Base-by-base conservation (phyloP, 2,329 filamentous ascomycete species). In the Pseudodiploospora longispora region DNA sequence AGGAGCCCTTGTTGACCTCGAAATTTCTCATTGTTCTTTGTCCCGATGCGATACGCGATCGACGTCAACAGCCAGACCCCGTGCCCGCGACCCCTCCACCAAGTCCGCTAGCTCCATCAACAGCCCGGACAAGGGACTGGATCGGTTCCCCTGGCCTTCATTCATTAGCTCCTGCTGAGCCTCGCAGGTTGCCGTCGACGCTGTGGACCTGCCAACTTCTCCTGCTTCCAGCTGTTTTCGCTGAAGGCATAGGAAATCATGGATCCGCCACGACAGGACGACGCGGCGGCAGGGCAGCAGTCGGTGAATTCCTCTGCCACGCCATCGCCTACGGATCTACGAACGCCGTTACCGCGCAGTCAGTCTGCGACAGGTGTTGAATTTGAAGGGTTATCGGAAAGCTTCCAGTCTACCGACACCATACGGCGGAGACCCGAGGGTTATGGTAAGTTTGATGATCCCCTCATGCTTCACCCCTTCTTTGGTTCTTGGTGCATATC, bases 321-420 rank as follows among this genome's bases (percentile, higher is more conserved):
- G 47, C 52, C 70, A 46, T 74, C 76, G 42, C 72, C 76, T 10
- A 72, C 71, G 40, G 74, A 78, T 49, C 70, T 67, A 49, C 68
- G 74, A 40, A 53, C 54, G 46, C 66, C 68, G 42, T 61, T 48
- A 37, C 52, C 61, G 35, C 60, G 59, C 50, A 56, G 64, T 48
- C 63, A 67, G 40, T 53, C 63, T 38, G 50, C 62, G 38, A 50
- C 62, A 37, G 54, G 55, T 43, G 64, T 59, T 45, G 54, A 59
- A 27, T 70, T 71, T 33, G 71, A 76, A 39, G 65, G 61, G 27
- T 57, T 71, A 39, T 67, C 73, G 4, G 76, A 79, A 53, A 77
- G 70, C 59, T 72, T 71, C 54, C 76, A 79, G 56, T 78, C 77
- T 19, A 73, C 72, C 27, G 79, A 82, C 45, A 81, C 78, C 10